Evolutionary conservation across 2,329 filamentous ascomycete species (phyloP).

Genomic region (Bipolaris oryzae): DNA sequence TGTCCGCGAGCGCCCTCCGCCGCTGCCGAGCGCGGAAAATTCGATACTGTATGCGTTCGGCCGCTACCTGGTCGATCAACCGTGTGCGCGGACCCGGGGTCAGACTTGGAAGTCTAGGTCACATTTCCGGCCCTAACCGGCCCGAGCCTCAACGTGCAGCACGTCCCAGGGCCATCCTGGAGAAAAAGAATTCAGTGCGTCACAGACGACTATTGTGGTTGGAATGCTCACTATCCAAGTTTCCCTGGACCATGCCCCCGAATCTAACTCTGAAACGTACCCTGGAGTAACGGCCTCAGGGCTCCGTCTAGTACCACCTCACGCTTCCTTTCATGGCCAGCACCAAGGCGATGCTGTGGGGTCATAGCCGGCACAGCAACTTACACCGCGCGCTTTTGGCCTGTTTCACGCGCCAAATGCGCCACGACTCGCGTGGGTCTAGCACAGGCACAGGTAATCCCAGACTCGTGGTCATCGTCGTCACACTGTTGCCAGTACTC

Average conservation of each 20-base stretch:
- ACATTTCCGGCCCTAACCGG: conserved; percentile 39
- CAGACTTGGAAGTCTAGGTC: conserved; percentile 24
- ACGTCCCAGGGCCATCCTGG: conserved; percentile 24
- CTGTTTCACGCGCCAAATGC: conserved; percentile 11
- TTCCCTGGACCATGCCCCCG: not conserved
- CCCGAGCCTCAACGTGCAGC: conserved; percentile 37
- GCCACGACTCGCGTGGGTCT: conserved; percentile 19
- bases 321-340: not conserved
- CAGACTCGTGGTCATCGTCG: conserved; percentile 14
- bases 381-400: conserved; percentile 7
- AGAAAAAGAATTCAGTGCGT: conserved; percentile 7
- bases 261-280: conserved; percentile 10
- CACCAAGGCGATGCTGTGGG: conserved; percentile 8
- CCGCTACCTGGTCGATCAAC: conserved; percentile 40
- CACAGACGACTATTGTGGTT: conserved; percentile 18
- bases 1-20: conserved; percentile 14
- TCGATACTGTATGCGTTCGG: conserved; percentile 24
- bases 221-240: conserved; percentile 10
- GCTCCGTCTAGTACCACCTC: conserved; percentile 16
- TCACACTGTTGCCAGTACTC: conserved; percentile 15
- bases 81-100: conserved; percentile 25
- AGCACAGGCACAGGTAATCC: conserved; percentile 13
- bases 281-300: conserved; percentile 5
- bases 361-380: conserved; percentile 7
- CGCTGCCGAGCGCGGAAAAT: conserved; percentile 27